Base-by-base conservation (phyloP, 1,284 basidiomycete genomes). In the Schizophyllum commune region DNA sequence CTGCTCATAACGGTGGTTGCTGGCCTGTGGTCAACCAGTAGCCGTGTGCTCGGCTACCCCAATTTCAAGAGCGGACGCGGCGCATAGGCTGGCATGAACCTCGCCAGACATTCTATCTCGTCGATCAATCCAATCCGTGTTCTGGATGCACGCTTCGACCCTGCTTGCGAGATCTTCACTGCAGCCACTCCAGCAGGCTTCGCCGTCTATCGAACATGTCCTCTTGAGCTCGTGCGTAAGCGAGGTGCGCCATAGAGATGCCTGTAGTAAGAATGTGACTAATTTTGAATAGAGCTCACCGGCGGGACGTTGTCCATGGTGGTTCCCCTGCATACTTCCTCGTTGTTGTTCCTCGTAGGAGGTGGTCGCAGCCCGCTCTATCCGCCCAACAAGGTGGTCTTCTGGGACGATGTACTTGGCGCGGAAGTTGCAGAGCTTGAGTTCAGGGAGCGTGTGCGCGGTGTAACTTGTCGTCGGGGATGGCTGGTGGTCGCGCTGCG, bases 351-450 rank as follows among this genome's bases (percentile, higher is more conserved):
- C 71, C 84, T 98, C 52, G 82, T 96, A 65, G 95, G 95, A 56
- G 95, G 95, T 57, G 94, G 94, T 32, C 79, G 86, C 58, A 90
- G 89, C 70, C 95, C 95, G n/a, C 80, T 92, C 5, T 98, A 94
- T 74, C 88, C 95, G 32, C 92, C 92, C 27, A 98, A 98, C 78
- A 98, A 97, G 77, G 91, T 95, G 56, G 82, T 97, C 61, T 73
- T 98, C 56, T 97, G 92, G 88, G 90, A 97, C 73, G 92, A 94
- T 73, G 81, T 80, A 1, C 75, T 83, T 1, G 86, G 85, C 4
- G 76, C 79, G 58, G 88, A 94, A 67, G 87, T 95, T 51, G 92
- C 91, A 32, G 92, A 96, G 73, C 82, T 98, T 60, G 94, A 97
- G 75, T 97, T 98, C 70, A 85, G 91, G 63, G 94, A 96, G 73